A percentile compares a stretch with the other conserved stretches of the same genome.
phyloP scores from a whole-genome alignment of 2,329 filamentous ascomycete species.

The Aspergillus piperis region DNA sequence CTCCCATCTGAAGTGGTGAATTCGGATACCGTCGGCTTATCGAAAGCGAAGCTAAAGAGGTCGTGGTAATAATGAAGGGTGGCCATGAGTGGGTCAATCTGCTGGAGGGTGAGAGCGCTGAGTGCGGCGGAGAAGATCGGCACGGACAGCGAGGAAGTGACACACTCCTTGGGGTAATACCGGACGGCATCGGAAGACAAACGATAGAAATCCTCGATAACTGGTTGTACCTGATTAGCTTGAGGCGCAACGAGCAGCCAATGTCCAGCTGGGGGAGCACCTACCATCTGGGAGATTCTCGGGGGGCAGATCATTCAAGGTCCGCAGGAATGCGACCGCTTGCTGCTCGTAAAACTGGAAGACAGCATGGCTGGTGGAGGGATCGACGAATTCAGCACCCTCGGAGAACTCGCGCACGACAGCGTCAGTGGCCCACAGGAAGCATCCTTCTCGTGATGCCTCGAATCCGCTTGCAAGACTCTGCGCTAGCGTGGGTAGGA shows the following conservation, averaged over 20 bases:
- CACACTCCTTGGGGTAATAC: slow-evolving; percentile 83
- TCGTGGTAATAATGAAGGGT: slow-evolving; percentile 92
- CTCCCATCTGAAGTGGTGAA: slow-evolving; percentile 64
- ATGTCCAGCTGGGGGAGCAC: slow-evolving; percentile 19
- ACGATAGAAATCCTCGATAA: slow-evolving; percentile 96
- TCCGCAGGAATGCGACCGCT: slow-evolving; percentile 82
- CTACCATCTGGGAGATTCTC: slow-evolving; percentile 71
- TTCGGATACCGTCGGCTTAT: slow-evolving; percentile 61
- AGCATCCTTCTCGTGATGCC: slow-evolving; percentile 86
- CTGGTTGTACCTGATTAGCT: slow-evolving; percentile 39
- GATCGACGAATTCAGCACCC: slow-evolving; percentile 79
- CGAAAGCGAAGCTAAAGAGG: slow-evolving; percentile 81
- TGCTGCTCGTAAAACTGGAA: slow-evolving; percentile 96
- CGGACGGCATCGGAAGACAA: slow-evolving; percentile 87
- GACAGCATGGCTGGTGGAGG: slow-evolving; percentile 79
- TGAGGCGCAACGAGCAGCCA: not conserved
- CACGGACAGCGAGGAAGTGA: slow-evolving; percentile 74
- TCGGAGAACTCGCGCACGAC: slow-evolving; percentile 95
- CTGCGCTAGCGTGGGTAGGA: slow-evolving; percentile 82
- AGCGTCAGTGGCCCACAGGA: slow-evolving; percentile 96
- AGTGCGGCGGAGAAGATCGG: slow-evolving; percentile 86
- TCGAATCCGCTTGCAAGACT: slow-evolving; percentile 85
- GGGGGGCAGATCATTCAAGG: slow-evolving; percentile 79
- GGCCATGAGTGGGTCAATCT: slow-evolving; percentile 86
- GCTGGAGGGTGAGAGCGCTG: slow-evolving; percentile 82